Base-by-base conservation (phyloP, 306 rosid species). In the Rosa persica region DNA sequence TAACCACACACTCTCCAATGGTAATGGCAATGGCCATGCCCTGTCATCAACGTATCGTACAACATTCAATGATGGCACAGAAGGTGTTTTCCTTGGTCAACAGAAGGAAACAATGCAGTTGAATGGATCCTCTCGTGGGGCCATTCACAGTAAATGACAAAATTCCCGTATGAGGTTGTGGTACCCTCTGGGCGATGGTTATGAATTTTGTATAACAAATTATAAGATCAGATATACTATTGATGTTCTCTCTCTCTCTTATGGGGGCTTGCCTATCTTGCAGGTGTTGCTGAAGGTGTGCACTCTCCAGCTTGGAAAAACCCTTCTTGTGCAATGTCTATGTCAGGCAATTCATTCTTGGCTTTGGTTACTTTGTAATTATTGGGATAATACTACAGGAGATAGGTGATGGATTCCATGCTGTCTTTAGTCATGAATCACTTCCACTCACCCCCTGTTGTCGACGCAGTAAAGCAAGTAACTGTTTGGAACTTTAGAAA, bases 281-380 rank as follows among this genome's bases (percentile, higher is more conserved):
- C 84, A 88, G 94, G 89, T 83, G 88, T 61, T 79, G 86, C 62
- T 67, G 84, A 86, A 58, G 86, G 81, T 39, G 34, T 55, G 61
- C 20, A 48, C 10, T 58, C 60, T 75, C 78, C 75, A 81, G 73
- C 85, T 60, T 49, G 62, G 74, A 66, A 78, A 83, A 75, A 74
- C 68, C 70, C 86, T 62, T 70, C 72, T 81, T 79, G 79, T 76
- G 81, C 74, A 83, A 76, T 76, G 80, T 80, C 91, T 68, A 10
- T 61, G 42, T 76, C 87, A 67, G 98, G 98, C 98, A 93, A 93
- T 46, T 93, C 96, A 91, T 93, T 91, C 98, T 91, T 93, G 98
- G 96, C 98, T 93, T 82, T 78, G 76, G 90, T 87, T 81, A 72
- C 80, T 68, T 43, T 66, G 51, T 58, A 17, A 36, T 43, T 66